Evolutionary conservation across 1,284 basidiomycete genomes (phyloP), one percentile per base, ranked within the genome.

Genomic region (Singerocomus rubriflavus): DNA sequence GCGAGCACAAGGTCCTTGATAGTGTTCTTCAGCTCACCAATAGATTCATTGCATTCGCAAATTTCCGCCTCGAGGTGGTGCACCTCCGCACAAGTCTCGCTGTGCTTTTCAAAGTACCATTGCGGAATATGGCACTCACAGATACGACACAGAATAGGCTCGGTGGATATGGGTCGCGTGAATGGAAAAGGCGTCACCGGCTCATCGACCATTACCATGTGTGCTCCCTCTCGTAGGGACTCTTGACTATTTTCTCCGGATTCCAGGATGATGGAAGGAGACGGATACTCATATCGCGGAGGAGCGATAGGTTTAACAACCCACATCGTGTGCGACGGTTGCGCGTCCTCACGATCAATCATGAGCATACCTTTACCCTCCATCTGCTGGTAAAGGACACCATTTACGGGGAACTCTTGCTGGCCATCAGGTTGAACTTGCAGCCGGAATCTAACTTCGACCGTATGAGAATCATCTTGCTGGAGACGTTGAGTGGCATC

Each of bases 81-180:
- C 1, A 93, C 88, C 71, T 98, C 97, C 61, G 87, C 93, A 68
- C 97, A 99, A 10, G 96, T 99, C 73, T 99, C 97, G 77, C 95
- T 98, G 76, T 99, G 97, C 75, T 98, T 98, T 73, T 98, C 97
- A 67, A 99, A 99, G 75, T 96, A 99, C 95, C 97, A 99, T 52
- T 96, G 90, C 2, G 97, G 95, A 48, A 99, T 89, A 62, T 91
- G 88, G 62, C 91, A 85, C 72, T 99, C 97, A 76, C 97, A 99
- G 58, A 99, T 99, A 42, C 97, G 91, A 73, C 97, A 99, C 16
- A 99, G 78, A 35, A 99, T 88, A n/a, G 84, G 86, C 58, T 93
- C 85, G 25, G 82, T 84, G 61, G 85, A 88, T 66, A 97, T 85
- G 26, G 88, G 82, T 9, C 83, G 80, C 39, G 78, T 78, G 64